Percentiles rank a stretch among this genome's conserved stretches.
phyloP scores from a whole-genome alignment of 129 eudicot species.

The Lactuca sativa region DNA sequence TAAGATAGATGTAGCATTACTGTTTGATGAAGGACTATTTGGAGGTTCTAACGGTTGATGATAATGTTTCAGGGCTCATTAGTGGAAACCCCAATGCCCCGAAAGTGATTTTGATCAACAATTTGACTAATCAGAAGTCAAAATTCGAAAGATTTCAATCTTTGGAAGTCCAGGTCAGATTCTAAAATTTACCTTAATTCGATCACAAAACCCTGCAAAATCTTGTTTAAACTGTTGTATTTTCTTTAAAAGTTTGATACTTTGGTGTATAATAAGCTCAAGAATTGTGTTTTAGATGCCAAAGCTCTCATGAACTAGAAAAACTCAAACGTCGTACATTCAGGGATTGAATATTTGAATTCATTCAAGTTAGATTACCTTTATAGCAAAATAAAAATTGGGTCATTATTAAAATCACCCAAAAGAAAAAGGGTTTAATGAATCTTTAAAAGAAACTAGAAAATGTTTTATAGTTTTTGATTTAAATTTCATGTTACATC shows the following conservation, averaged over 20 bases:
- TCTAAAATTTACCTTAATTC: background rate
- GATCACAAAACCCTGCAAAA: background rate
- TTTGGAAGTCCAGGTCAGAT: conserved; percentile 53
- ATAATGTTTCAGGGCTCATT: conserved; percentile 38
- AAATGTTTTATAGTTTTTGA: background rate
- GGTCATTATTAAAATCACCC: too few species aligned
- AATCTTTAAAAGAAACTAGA: background rate
- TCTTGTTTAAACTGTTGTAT: background rate
- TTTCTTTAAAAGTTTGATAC: background rate
- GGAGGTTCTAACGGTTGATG: conserved; percentile 18
- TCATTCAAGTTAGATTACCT: too few species aligned
- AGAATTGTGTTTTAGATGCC: background rate
- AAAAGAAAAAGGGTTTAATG: too few species aligned
- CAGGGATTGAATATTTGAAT: too few species aligned
- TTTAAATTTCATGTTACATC: too few species aligned
- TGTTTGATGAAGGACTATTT: conserved; percentile 6
- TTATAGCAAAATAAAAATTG: too few species aligned
- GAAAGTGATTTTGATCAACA: conserved; percentile 36
- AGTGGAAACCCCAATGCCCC: conserved; percentile 35
- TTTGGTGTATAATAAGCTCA: background rate
- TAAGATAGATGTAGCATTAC: background rate
- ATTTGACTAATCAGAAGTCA: conserved; percentile 34
- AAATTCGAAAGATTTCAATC: conserved; percentile 40
- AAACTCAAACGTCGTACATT: background rate
- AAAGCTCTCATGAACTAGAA: background rate